These are phyloP conservation scores for Diplogelasinospora grovesii DNA, from an alignment of 495 filamentous ascomycete genomes.

Conservation along the genomic window DNA sequence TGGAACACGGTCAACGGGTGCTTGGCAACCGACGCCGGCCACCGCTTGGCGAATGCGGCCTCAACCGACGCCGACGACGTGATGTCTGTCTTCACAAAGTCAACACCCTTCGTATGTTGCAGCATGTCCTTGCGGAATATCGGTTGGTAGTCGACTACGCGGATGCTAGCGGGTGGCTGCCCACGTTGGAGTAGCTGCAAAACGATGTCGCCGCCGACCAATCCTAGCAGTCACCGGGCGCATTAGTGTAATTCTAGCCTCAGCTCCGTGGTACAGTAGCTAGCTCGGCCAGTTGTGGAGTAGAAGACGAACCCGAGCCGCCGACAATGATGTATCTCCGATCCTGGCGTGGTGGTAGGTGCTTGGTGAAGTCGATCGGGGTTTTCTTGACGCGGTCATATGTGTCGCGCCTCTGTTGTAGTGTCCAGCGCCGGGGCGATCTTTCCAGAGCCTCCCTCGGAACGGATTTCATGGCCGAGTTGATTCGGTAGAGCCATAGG, in stretches of 20 bases:
- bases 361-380: slow-evolving; percentile 41
- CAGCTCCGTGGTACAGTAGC: no score
- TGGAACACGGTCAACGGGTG: slow-evolving; percentile 53
- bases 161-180: slow-evolving; percentile 46
- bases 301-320: slow-evolving; percentile 41
- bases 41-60: slow-evolving; percentile 45
- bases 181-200: slow-evolving; percentile 49
- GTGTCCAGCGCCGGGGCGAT: slow-evolving; percentile 49
- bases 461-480: slow-evolving; percentile 40
- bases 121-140: slow-evolving; percentile 35
- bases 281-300: no score
- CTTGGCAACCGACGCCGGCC: slow-evolving; percentile 37
- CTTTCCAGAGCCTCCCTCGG: slow-evolving; percentile 37
- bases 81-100: slow-evolving; percentile 48
- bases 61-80: slow-evolving; percentile 37
- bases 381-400: slow-evolving; percentile 40
- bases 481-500: slow-evolving; percentile 46
- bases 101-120: slow-evolving; percentile 31
- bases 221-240: slow-evolving; percentile 25
- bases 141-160: slow-evolving; percentile 46
- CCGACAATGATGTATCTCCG: slow-evolving; percentile 54
- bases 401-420: slow-evolving; percentile 38
- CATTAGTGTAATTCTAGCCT: neutral
- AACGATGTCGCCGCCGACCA: slow-evolving; percentile 52
- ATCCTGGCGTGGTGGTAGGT: slow-evolving; percentile 45